Evolutionary conservation across 371 early-diverging fungal species (phyloP).

Genomic region (Syncephalastrum monosporum): DNA sequence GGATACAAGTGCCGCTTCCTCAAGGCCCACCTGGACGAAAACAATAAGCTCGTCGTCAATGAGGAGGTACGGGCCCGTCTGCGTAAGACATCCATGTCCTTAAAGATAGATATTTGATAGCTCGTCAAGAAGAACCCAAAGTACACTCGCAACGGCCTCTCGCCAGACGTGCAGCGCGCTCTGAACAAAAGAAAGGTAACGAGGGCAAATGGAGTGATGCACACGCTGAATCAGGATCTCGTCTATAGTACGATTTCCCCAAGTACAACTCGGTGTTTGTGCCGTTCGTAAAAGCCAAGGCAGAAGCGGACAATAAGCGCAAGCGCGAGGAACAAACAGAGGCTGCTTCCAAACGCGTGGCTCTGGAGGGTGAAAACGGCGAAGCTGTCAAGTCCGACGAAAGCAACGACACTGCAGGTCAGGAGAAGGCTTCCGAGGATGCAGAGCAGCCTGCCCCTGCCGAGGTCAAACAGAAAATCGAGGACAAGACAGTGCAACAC

Average conservation of each 20-base stretch:
- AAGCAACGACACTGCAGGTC: constrained; percentile 3
- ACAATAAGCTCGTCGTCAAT: constrained; percentile 48
- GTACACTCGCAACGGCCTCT: constrained; percentile 41
- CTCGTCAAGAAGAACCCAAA: constrained; percentile 29
- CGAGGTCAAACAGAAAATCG: constrained; percentile 14
- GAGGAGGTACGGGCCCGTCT: constrained; percentile 36
- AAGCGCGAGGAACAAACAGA: background rate
- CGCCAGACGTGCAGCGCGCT: constrained; percentile 45
- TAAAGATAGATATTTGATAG: constrained; percentile 8
- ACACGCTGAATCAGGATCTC: background rate
- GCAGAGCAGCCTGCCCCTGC: constrained; percentile 14
- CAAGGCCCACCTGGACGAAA: constrained; percentile 62
- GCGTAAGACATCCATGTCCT: background rate
- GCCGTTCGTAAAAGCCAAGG: background rate
- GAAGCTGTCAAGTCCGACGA: constrained; percentile 1
- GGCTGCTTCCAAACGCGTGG: background rate
- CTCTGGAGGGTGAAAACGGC: background rate
- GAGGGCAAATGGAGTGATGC: background rate
- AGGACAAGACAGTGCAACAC: constrained; percentile 1
- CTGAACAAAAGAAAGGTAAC: constrained; percentile 40
- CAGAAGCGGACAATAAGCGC: background rate
- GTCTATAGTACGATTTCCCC: background rate
- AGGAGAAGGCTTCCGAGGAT: constrained; percentile 1
- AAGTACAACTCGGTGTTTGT: background rate
- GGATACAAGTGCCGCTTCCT: constrained; percentile 84